A percentile compares a stretch with the other conserved stretches of the same genome.
Evolutionary conservation across 1,284 basidiomycete species (phyloP).

Genomic region (Cutaneotrichosporon daszewskae): DNA sequence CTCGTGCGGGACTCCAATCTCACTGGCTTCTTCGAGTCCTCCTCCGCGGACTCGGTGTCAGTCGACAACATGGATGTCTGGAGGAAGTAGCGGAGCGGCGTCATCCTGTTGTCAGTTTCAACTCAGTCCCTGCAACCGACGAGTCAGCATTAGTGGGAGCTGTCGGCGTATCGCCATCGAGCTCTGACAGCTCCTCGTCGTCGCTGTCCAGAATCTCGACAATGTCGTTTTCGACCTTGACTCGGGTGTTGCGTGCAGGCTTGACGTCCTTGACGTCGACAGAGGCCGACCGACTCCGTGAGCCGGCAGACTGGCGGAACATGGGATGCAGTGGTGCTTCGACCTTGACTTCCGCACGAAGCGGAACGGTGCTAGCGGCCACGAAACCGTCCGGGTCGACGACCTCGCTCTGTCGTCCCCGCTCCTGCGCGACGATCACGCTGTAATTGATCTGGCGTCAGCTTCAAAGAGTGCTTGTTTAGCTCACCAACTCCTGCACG

Average conservation of each 20-base stretch:
- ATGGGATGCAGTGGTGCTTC: slow-evolving; percentile 27
- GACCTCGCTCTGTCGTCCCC: slow-evolving; percentile 20
- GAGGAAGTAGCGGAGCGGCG: slow-evolving; percentile 70
- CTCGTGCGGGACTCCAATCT: neutral
- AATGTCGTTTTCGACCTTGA: slow-evolving; percentile 21
- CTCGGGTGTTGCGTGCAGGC: neutral
- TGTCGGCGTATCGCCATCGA: slow-evolving; percentile 2
- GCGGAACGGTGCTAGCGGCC: slow-evolving; percentile 25
- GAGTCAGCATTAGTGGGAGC: too few species aligned
- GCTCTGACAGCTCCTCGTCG: slow-evolving; percentile 21
- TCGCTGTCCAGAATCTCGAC: slow-evolving; percentile 36
- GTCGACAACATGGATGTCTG: slow-evolving; percentile 81
- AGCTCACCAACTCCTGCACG: slow-evolving; percentile 69
- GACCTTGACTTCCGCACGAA: slow-evolving; percentile 17
- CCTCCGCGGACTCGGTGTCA: slow-evolving; percentile 61
- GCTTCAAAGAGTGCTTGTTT: slow-evolving; percentile 4
- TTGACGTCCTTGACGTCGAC: slow-evolving; percentile 3
- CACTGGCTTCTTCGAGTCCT: slow-evolving; percentile 44
- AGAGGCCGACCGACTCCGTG: slow-evolving; percentile 15
- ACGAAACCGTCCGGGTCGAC: slow-evolving; percentile 21
- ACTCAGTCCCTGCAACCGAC: too few species aligned
- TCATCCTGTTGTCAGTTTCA: slow-evolving; percentile 50
- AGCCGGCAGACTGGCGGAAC: slow-evolving; percentile 16
- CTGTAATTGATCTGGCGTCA: slow-evolving; percentile 42
- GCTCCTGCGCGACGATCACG: slow-evolving; percentile 40